Base-by-base conservation (phyloP, 345 rosid genomes). In the Rhizophora apiculata region DNA sequence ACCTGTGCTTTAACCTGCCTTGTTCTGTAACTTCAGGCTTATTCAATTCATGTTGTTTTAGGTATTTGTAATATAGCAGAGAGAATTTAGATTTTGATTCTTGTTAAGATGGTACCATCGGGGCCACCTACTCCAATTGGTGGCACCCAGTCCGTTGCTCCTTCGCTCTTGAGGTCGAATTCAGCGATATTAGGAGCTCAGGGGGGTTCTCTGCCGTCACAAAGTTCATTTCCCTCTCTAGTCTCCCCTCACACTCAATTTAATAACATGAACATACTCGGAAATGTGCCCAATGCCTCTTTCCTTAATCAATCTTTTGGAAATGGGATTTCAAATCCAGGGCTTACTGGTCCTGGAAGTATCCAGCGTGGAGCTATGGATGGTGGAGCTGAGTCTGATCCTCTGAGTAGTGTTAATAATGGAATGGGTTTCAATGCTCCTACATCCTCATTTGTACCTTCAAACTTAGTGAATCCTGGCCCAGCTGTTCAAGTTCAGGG, bases 271-370 rank as follows among this genome's bases (percentile, higher is more conserved):
- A 85, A 79, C 77, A 81, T 92, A 90, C 85, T 92, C 51, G 98
- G 97, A 70, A 85, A 85, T 75, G 83, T 86, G 37, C 86, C 92
- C 65, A 92, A 89, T 78, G 88, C 80, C 57, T 85, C 99, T 24
- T 82, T 89, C n/a, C 86, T 88, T 20, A 88, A 84, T 70, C 98
- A 96, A 80, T 85, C 99, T 30, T 87, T 85, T 82, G 98, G 87
- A 63, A 92, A 90, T 84, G 90, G 91, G 49, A 86, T 77, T 63
- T 82, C 85, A 9, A 88, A 72, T 68, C 72, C 89, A 0, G 82
- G 78, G 68, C 75, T 85, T 61, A 72, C 89, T 68, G 86, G 86
- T 64, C 75, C 83, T 1, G 86, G 84, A 43, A 82, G 78, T 67
- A 82, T 74, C 67, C 92, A 84, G 76, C 83, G 79, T 22, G 87